Evolutionary conservation across 805 yeast genomes (phyloP).

Genomic region (Saccharomycopsis javanensis): DNA sequence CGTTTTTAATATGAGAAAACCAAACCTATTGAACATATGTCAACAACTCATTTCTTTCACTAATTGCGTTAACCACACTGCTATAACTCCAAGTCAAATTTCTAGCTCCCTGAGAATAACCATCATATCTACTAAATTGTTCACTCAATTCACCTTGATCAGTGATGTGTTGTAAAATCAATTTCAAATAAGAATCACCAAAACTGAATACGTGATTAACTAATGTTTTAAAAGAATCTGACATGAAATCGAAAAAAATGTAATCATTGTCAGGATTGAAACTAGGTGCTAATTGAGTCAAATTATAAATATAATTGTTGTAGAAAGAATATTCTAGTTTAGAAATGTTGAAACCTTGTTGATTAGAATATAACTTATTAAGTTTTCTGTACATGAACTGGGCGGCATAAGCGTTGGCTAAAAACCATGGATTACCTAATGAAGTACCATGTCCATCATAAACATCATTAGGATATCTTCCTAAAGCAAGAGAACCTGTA

Average conservation of each 20-base stretch:
- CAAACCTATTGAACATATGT: constrained; percentile 25
- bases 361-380: constrained; percentile 31
- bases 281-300: constrained; percentile 9
- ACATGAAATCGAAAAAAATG: constrained; percentile 11
- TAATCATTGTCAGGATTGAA: constrained; percentile 2
- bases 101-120: constrained; percentile 81
- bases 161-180: constrained; percentile 50
- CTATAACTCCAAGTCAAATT: constrained; percentile 89
- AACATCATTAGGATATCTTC: constrained; percentile 70
- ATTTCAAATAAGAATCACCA: constrained; percentile 58
- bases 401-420: constrained; percentile 60
- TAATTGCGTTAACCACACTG: constrained; percentile 58
- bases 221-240: constrained; percentile 36
- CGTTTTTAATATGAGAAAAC: no score
- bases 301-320: constrained; percentile 23
- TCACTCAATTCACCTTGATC: constrained; percentile 72
- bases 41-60: constrained; percentile 40
- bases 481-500: constrained; percentile 38
- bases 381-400: constrained; percentile 51
- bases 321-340: constrained; percentile 27
- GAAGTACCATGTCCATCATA: constrained; percentile 55
- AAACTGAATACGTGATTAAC: constrained; percentile 39
- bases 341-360: constrained; percentile 36
- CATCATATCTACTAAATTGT: constrained; percentile 73
- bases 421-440: constrained; percentile 79